phyloP scores from a whole-genome alignment of 2,329 filamentous ascomycete species.

The Colletotrichum sp. region DNA sequence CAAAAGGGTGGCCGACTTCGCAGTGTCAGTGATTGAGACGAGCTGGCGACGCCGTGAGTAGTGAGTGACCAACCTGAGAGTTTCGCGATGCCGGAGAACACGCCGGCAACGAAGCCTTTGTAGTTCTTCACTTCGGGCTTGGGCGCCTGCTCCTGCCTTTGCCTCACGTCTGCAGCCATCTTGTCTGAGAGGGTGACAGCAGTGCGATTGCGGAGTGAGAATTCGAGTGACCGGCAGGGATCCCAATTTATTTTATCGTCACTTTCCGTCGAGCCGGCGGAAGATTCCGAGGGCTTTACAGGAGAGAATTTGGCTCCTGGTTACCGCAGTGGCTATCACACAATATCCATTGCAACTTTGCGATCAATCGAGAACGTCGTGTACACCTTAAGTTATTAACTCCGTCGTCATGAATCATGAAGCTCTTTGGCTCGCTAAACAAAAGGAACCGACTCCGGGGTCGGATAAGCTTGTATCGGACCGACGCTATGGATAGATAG shows the following conservation, averaged over 20 bases:
- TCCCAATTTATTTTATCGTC: not conserved
- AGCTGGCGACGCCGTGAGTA: not conserved
- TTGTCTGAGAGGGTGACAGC: not conserved
- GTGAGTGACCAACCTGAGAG: constrained; percentile 59
- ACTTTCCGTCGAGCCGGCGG: not conserved
- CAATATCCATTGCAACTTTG: constrained; percentile 3
- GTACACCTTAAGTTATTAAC: not conserved
- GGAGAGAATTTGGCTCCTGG: not conserved
- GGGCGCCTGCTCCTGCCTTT: constrained; percentile 39
- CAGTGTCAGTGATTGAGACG: not conserved
- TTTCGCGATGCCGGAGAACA: constrained; percentile 94
- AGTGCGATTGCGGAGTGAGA: not conserved
- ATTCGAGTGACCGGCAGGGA: not conserved
- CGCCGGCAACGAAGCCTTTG: constrained; percentile 96
- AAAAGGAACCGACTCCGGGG: constrained; percentile 20
- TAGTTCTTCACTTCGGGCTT: constrained; percentile 63
- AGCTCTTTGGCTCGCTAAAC: constrained; percentile 9
- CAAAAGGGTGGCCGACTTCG: constrained; percentile 76
- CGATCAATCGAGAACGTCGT: not conserved
- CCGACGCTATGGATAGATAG: not conserved
- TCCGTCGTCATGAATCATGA: constrained; percentile 20
- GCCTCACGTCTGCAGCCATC: constrained; percentile 19
- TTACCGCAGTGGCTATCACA: not conserved
- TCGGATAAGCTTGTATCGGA: constrained; percentile 1
- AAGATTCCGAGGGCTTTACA: not conserved